Base-by-base conservation (phyloP, 768 basidiomycete species). In the Paxillus involutus region DNA sequence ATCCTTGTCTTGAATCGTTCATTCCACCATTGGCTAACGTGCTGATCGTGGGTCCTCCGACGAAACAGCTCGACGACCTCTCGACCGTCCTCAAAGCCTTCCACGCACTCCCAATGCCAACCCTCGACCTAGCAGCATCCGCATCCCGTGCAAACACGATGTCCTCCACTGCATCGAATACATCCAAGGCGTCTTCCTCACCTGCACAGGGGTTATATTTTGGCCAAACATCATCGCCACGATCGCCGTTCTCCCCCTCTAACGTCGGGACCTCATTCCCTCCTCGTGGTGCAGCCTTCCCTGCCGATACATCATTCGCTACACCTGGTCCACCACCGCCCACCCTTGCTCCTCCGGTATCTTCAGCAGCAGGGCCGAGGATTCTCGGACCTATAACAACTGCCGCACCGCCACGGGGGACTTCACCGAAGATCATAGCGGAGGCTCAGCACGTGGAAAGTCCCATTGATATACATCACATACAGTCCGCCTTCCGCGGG, bases 31-130 rank as follows among this genome's bases (percentile, higher is more conserved):
- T 30, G 14, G 26, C 26, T 32, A 9, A 45, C 13, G 8, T 53
- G 35, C 24, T 37, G 24, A 30, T 13, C 35, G 12, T 35, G 35
- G 35, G 35, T 12, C 16, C 10, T 32, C 24, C 26, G 10, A 32
- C 16, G 9, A 12, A 14, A 47, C 52, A 70, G 69, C 67, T 70
- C 39, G 69, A 67, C 30, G 60, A 66, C 9, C 64, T 70, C 43
- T 72, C 69, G 21, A 54, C 39, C 13, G 70, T 74, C 7, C 64
- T 79, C 8, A 75, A 75, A 37, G 63, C 71, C 11, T 80, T 80
- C 49, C 77, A 80, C 44, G 71, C 75, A 8, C 64, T 80, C 2
- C 76, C 74, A 2, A 73, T 73, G 0, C 78, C 78, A 7, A 57
- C 63, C 7, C 71, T 77, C 47, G 71, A 76, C 57, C 66, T 75